Evolutionary conservation across 2,329 filamentous ascomycete genomes (phyloP).

Genomic region (Aureobasidium sp.): DNA sequence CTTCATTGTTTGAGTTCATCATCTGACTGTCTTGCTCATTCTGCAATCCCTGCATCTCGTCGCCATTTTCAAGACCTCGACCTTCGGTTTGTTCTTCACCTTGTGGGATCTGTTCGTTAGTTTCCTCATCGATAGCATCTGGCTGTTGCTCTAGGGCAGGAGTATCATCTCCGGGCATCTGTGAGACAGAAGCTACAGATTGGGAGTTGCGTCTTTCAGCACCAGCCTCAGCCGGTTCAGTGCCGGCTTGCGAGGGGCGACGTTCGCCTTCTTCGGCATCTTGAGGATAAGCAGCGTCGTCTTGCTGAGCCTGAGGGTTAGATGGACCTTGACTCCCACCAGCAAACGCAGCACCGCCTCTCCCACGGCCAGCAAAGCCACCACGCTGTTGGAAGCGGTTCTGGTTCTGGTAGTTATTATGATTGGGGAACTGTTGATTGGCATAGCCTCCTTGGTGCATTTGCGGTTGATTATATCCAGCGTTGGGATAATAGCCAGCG

Average conservation of each 20-base stretch:
- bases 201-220: conserved; percentile 6
- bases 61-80: not conserved
- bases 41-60: conserved; percentile 9
- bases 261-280: not conserved
- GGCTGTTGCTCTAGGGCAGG: not conserved
- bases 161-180: not conserved
- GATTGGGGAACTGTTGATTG: conserved; percentile 48
- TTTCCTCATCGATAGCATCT: conserved; percentile 6
- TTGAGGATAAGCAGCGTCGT: not conserved
- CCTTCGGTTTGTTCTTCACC: not conserved
- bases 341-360: conserved; percentile 25
- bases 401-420: conserved; percentile 49
- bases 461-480: conserved; percentile 47
- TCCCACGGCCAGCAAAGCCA: conserved; percentile 38
- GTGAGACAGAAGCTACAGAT: not conserved
- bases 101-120: not conserved
- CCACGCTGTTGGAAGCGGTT: conserved; percentile 71
- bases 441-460: conserved; percentile 36
- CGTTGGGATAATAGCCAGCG: conserved; percentile 47
- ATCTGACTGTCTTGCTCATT: not conserved
- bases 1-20: not conserved
- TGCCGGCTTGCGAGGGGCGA: conserved; percentile 2
- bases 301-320: conserved; percentile 20
- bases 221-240: not conserved
- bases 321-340: conserved; percentile 23